Base-by-base conservation (phyloP, 78 protist species). In the Speleostelium caveatum region DNA sequence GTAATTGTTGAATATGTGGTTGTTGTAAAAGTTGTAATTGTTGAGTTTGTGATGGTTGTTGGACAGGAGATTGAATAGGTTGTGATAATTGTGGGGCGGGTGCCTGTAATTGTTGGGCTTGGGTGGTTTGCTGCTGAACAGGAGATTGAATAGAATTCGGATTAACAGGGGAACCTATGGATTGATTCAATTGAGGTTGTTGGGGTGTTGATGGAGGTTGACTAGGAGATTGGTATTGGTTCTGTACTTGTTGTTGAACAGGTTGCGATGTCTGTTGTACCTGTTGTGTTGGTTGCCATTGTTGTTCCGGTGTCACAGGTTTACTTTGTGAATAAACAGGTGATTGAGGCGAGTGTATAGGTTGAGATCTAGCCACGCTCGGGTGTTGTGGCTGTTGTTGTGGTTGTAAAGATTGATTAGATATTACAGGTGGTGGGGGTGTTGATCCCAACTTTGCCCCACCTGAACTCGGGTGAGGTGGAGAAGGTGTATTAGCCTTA, bases 241-340 rank as follows among this genome's bases (percentile, higher is more conserved):
- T 45, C 10, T 45, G 53, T 45, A 14, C n/a, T 45, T 45, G 53
- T 45, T 45, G 53, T 45, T 45, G 53, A 14, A 10, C 22, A 7
- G 0, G 71, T 2, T 42, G 36, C 8, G 6, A 45, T 45, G 53
- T 45, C 10, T 22, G 76, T 12, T 49, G 76, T 24, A 10, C 59
- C 39, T 16, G 3, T 42, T 0, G 3, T 28, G n/a, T 35, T 45
- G 14, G 28, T 26, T 22, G 75, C 7, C 6, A 26, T 42, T 45
- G 75, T 45, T 42, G 75, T 58, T 58, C 30, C 16, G 63, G 63
- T n/a, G 63, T 58, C 6, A 45, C 53, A 45, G 53, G 53, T 45
- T 6, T 10, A 45, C 53, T 45, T 14, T n/a, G n/a, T 45, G 10
- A 14, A 45, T 45, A 45, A 45, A 45, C 53, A 14, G 6, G 6